phyloP scores from a whole-genome alignment of 352 stramenopile species.

The Globisporangium rhizosaccharum region DNA sequence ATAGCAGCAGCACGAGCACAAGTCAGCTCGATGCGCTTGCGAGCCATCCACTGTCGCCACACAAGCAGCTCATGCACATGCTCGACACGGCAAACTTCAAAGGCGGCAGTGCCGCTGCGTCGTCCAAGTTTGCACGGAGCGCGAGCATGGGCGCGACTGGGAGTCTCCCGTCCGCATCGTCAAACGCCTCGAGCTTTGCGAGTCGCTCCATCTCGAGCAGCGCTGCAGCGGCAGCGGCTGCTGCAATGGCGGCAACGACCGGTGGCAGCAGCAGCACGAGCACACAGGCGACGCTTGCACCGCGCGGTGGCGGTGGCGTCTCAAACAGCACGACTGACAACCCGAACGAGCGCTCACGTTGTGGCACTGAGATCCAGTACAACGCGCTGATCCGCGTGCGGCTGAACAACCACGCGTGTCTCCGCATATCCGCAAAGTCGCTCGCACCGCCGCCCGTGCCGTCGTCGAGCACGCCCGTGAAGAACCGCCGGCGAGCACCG shows the following conservation, averaged over 20 bases:
- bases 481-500: slow-evolving; percentile 4
- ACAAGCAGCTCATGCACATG: slow-evolving; percentile 53
- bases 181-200: slow-evolving; percentile 18
- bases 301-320: slow-evolving; percentile 4
- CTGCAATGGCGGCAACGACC: background rate
- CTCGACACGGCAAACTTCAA: slow-evolving; percentile 47
- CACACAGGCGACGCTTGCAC: slow-evolving; percentile 7
- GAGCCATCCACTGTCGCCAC: slow-evolving; percentile 39
- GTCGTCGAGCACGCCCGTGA: slow-evolving; percentile 24
- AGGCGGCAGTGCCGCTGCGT: background rate
- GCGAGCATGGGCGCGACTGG: slow-evolving; percentile 10
- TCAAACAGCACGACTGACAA: slow-evolving; percentile 17
- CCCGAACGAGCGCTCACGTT: slow-evolving; percentile 47
- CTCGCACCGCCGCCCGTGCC: slow-evolving; percentile 1
- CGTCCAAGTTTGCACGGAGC: slow-evolving; percentile 1
- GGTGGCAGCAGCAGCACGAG: background rate
- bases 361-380: slow-evolving; percentile 68
- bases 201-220: slow-evolving; percentile 10
- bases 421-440: slow-evolving; percentile 39
- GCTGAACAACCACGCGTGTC: slow-evolving; percentile 63
- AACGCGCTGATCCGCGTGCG: slow-evolving; percentile 61
- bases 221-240: background rate
- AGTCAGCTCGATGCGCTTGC: background rate
- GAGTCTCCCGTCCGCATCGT: slow-evolving; percentile 2
- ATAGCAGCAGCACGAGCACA: slow-evolving; percentile 13